phyloP scores from a whole-genome alignment of 305 asterid species.

The Lippia alba region DNA sequence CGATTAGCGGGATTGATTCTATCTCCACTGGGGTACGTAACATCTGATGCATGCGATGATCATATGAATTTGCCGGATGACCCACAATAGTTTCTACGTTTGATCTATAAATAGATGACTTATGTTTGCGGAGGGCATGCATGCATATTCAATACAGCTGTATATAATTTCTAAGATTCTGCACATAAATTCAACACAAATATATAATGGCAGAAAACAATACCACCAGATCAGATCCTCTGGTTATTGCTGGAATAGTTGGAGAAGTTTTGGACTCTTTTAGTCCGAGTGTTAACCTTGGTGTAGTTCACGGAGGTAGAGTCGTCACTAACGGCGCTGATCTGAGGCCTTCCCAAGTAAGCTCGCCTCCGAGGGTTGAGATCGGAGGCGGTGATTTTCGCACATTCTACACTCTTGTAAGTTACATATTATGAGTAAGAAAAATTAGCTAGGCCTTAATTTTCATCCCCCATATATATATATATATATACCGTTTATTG shows the following conservation, averaged over 20 bases:
- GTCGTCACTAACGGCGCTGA: slow-evolving; percentile 47
- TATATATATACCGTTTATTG: background rate
- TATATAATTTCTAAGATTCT: no score
- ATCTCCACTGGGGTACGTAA: no score
- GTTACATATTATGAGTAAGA: no score
- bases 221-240: slow-evolving; percentile 36
- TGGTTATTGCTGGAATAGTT: slow-evolving; percentile 48
- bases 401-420: slow-evolving; percentile 50
- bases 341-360: slow-evolving; percentile 51
- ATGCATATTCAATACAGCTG: no score
- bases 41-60: no score
- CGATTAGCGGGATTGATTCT: no score
- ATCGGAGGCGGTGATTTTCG: slow-evolving; percentile 53
- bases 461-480: no score
- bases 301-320: slow-evolving; percentile 27
- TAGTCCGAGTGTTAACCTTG: slow-evolving; percentile 33
- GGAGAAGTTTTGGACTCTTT: slow-evolving; percentile 59
- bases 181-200: background rate
- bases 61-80: no score
- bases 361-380: slow-evolving; percentile 55
- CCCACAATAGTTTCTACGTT: no score
- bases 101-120: no score
- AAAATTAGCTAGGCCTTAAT: no score
- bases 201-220: slow-evolving; percentile 36
- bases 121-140: no score